Evolutionary conservation across 495 filamentous ascomycete genomes (phyloP), one percentile per base, ranked within the genome.

Genomic region (Podospora anserina): DNA sequence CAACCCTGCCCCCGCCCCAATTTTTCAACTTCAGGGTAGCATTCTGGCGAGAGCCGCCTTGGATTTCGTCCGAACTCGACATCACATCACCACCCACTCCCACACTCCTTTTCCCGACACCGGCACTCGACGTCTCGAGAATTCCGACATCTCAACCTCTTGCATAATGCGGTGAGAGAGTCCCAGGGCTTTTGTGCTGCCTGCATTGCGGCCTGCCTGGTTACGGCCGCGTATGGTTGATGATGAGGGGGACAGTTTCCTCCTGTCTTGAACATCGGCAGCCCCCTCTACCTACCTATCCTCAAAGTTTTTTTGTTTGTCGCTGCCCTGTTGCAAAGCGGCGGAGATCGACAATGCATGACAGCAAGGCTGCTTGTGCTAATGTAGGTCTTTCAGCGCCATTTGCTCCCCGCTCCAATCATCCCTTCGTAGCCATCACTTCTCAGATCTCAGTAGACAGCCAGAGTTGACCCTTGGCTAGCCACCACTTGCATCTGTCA

Each of bases 301-400:
- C 15, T 16, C 7, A 18, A 49, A 3, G 39, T 49, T 58, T 58
- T 58, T 58, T n/a, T 58, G 20, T 58, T 23, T 58, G 23, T 23
- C 23, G 23, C 23, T 23, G 23, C 55, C 5, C 23, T 19, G n/a
- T 26, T 19, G 18, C 55, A 58, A 19, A 58, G n/a, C 4, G 55
- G 55, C n/a, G 55, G 55, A 20, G 55, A 58, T 58, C 55, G 55
- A 58, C 55, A 26, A 58, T 26, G 55, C 55, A 58, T 26, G 23
- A 26, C 55, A 58, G 23, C 55, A 58, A 58, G 55, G 55, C 55
- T 58, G 55, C 6, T 20, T 58, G 55, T 49, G 39, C 39, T 58
- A 58, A 20, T 19, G 55, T 58, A 19, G n/a, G 55, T 58, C 55
- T 58, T 26, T 58, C n/a, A 26, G 23, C 55, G 55, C 23, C 55